Base-by-base conservation (phyloP, 371 early-diverging fungal genomes). In the Mortierella sp. region DNA sequence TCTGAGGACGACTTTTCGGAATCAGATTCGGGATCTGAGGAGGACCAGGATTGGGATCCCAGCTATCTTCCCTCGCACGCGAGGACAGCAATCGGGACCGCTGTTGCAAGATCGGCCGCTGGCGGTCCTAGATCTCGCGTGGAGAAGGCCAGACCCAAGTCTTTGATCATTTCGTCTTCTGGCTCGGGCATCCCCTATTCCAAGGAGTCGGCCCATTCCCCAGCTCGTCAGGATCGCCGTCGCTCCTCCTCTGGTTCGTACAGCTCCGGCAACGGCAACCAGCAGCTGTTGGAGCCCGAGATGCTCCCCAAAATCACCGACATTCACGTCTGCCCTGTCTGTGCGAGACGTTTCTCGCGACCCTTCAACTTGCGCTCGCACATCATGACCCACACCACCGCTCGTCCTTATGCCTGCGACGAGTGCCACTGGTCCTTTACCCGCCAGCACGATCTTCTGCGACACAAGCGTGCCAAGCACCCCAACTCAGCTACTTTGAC, bases 391-490 rank as follows among this genome's bases (percentile, higher is more conserved):
- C 94, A 94, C 73, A 93, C 94, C 31, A 93, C 93, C 72, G 90
- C 91, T 65, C 91, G 92, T 48, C 96, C 96, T 2, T 95, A 89
- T 89, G 91, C 91, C 28, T 95, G 95, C 82, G 74, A 88, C 50
- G 86, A 89, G 50, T 95, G 96, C 77, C 80, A 85, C 38, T 88
- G 89, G 76, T 87, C 90, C 21, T 95, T 95, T 85, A 91, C 94
- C 8, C 91, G 96, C 3, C 93, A 93, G 71, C 94, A 95, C 77
- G 95, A 97, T 88, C 90, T 96, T 47, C 94, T 96, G 84, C 88
- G 98, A 31, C 97, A 97, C 81, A 77, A 77, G 74, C 74, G 78
- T 1, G 87, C 87, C 16, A 86, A 86, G 76, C 87, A 86, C 47
- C 87, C 87, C n/a, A 77, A 82, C 2, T 80, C 87, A 0, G 75